phyloP scores from a whole-genome alignment of 2,329 filamentous ascomycete genomes.

The Fusarium sp. region DNA sequence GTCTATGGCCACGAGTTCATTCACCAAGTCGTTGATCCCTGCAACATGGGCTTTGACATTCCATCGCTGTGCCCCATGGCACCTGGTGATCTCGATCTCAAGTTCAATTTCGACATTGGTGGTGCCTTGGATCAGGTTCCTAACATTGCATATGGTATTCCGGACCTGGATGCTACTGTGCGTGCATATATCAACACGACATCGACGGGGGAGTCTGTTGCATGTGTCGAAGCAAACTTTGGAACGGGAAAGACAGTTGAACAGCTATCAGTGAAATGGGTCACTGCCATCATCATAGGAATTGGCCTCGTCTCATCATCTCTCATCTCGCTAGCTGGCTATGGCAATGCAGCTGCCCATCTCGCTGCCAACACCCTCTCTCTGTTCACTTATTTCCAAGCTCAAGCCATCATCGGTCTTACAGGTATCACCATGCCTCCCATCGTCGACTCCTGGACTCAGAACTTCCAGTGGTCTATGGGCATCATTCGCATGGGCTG shows the following conservation, averaged over 20 bases:
- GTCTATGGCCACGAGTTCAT: constrained; percentile 86
- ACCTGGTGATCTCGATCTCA: constrained; percentile 81
- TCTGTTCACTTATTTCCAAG: constrained; percentile 93
- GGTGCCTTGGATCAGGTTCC: constrained; percentile 75
- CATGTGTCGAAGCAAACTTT: constrained; percentile 87
- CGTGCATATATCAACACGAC: constrained; percentile 83
- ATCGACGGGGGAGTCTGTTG: constrained; percentile 71
- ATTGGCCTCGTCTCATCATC: constrained; percentile 86
- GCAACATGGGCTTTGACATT: constrained; percentile 67
- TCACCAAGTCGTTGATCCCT: constrained; percentile 78
- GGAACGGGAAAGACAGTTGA: constrained; percentile 95
- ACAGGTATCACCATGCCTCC: constrained; percentile 84
- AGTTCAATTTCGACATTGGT: constrained; percentile 73
- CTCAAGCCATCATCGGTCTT: constrained; percentile 90
- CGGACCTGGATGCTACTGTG: constrained; percentile 89
- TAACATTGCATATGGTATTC: constrained; percentile 87
- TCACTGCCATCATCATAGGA: constrained; percentile 87
- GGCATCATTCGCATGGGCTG: constrained; percentile 89
- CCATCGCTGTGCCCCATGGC: constrained; percentile 90
- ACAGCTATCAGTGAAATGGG: constrained; percentile 88
- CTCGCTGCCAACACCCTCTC: constrained; percentile 93
- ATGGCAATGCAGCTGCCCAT: constrained; percentile 93
- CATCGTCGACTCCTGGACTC: constrained; percentile 91
- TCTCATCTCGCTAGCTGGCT: constrained; percentile 87
- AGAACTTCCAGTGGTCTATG: constrained; percentile 99